Base-by-base conservation (phyloP, 805 yeast species). In the Zygosaccharomyces gambellarensis region DNA sequence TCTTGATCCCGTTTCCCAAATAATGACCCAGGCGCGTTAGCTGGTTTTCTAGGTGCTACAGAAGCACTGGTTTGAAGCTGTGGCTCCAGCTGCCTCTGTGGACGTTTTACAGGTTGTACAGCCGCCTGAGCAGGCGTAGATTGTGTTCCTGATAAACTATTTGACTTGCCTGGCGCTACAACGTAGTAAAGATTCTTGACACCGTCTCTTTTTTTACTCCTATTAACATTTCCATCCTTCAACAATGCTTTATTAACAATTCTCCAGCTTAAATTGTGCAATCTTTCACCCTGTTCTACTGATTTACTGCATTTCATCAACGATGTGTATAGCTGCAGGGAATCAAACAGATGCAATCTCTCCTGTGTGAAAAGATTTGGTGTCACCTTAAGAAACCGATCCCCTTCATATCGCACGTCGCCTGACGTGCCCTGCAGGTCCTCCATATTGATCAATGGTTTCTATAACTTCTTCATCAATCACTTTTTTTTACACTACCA, bases 211-310 rank as follows among this genome's bases (percentile, higher is more conserved):
- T 62, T 68, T 54, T 63, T 65, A 5, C 68, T 58, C 45, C 47
- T 56, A 47, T 63, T 64, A 12, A 62, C 53, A 36, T 61, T 46
- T 25, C 59, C 55, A 30, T 59, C 59, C 46, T 54, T 62, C 36
- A 61, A 43, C 42, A 63, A 28, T 12, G 64, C 59, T 50, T 66
- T 68, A 47, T 66, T 66, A 22, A 66, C 38, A 12, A 68, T 63
- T 45, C 71, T 54, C 65, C 67, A 63, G 23, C 68, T 62, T 4
- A 68, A 54, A 49, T 68, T 68, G 21, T 60, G 58, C 48, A 68
- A 47, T 39, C 71, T 50, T 46, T 60, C 64, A 23, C 71, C 71
- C 36, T 66, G 62, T 47, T 67, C 69, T 27, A 61, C 47, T 12
- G 49, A 50, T 12, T 55, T 51, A 30, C 60, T 53, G 34, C 57